Evolutionary conservation across 2,329 filamentous ascomycete genomes (phyloP), one percentile per base, ranked within the genome.

Genomic region (Blastomyces emzantsi): DNA sequence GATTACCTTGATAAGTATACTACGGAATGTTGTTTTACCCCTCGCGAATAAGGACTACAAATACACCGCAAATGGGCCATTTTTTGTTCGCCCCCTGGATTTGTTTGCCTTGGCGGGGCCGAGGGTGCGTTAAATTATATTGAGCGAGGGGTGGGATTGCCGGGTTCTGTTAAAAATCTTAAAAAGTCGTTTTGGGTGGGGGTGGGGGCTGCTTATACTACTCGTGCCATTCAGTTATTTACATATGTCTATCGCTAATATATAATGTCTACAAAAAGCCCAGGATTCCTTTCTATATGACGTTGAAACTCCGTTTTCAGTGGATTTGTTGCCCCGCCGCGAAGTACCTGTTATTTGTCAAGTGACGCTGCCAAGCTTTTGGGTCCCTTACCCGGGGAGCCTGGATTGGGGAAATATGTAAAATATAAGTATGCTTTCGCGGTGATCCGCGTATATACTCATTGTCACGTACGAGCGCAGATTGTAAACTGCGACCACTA

Each of bases 11-110:
- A 83, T 85, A 0, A 80, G 85, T 66, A 74, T 90, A 7, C 76
- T 92, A 63, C 87, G 89, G 69, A 88, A 87, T 67, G 89, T 91
- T 73, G 82, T 90, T 66, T 83, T 92, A 63, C 79, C 80, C 60
- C 71, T 86, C 56, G 83, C 82, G 54, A 83, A 91, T 67, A 81
- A 85, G 0, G 76, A 65, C 0, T 78, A 78, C 64, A 57, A 70
- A 43, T 67, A 75, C 22, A 63, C 63, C 73, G 79, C 72, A 75
- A 85, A 67, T 78, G 83, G 17, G 78, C 82, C 73, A 78, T 85
- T 84, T 66, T 83, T 82, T 60, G 69, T 82, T 3, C 72, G 81
- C 66, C 83, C 82, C 0, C 70, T 81, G 54, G 77, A 74, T 17
- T 80, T 84, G 52, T 67, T 71, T 25, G 77, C 79, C 58, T 78